Evolutionary conservation across 768 basidiomycete species (phyloP), one percentile per base, ranked within the genome.

Genomic region (Coprinopsis cinerea): DNA sequence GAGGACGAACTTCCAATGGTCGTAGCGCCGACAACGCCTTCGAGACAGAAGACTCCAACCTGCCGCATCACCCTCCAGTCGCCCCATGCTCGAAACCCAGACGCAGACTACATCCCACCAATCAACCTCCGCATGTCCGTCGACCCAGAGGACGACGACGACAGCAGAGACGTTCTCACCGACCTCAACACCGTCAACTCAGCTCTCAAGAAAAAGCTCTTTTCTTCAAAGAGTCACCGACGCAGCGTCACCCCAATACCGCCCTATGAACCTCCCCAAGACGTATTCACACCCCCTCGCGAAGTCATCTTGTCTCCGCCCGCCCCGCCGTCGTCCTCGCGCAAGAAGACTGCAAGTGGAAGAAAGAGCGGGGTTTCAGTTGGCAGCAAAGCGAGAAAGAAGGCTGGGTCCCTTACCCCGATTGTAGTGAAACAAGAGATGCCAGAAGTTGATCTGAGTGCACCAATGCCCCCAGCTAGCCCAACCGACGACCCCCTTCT

Each of bases 401-500:
- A 56, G 47, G 32, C 51, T 55, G 44, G 4, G 25, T 11, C 14
- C 15, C n/a, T 30, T 26, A 47, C 27, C 15, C 46, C 59, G 37
- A 14, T 53, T 25, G 48, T 56, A 11, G 58, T 81, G 51, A 90
- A 89, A 73, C 77, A 69, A 49, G 86, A 89, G 57, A 74, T 77
- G 3, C 85, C 85, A 0, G 77, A 78, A 15, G 69, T 87, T 54
- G 78, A 86, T 57, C 64, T 85, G 24, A 72, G 61, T 42, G 70
- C 60, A 13, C 81, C 82, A 3, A 72, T 80, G 57, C 80, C 83
- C 6, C 88, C 88, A 0, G 71, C 85, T 0, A 86, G 84, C 47
- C 88, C 88, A 2, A 78, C 78, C 0, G 88, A 90, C 30, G 88
- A 90, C 57, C 88, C 88, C 0, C 62, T 90, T 0, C 67, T 90